phyloP scores from a whole-genome alignment of 2,329 filamentous ascomycete species.

The Phyllosticta citribraziliensis region DNA sequence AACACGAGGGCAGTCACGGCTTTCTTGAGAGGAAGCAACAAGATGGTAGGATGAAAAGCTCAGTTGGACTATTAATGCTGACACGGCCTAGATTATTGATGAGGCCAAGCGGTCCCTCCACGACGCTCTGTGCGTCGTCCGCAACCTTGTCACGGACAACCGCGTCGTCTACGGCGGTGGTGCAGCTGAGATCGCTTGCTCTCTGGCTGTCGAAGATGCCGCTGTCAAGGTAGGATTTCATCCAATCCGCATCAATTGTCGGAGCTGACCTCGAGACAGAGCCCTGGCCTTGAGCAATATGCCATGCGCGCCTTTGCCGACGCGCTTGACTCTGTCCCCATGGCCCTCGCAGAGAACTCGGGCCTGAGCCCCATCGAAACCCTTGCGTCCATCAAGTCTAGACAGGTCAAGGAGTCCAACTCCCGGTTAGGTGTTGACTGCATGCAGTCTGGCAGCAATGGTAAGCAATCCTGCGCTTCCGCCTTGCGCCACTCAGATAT shows the following conservation, averaged over 20 bases:
- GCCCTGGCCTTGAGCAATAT: constrained; percentile 95
- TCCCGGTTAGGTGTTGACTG: constrained; percentile 86
- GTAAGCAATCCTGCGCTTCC: constrained; percentile 33
- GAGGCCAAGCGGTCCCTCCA: constrained; percentile 96
- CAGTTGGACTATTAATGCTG: background rate
- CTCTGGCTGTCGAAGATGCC: constrained; percentile 87
- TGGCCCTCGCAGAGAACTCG: constrained; percentile 96
- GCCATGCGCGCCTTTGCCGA: constrained; percentile 97
- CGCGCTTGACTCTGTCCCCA: constrained; percentile 83
- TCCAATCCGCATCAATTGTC: background rate
- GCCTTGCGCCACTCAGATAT: constrained; percentile 11
- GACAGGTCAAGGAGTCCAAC: constrained; percentile 82
- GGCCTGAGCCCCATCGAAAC: constrained; percentile 94
- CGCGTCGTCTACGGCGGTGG: constrained; percentile 96
- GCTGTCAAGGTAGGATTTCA: constrained; percentile 56
- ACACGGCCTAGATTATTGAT: constrained; percentile 69
- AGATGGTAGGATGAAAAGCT: constrained; percentile 62
- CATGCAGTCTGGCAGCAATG: constrained; percentile 88
- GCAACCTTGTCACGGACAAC: constrained; percentile 92
- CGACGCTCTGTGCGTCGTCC: constrained; percentile 93
- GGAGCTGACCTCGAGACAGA: constrained; percentile 37
- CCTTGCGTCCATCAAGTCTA: constrained; percentile 86
- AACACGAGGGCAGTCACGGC: constrained; percentile 94
- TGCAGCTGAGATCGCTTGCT: constrained; percentile 94
- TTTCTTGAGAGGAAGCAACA: constrained; percentile 96